Conservation (phyloP, 129 eudicot genomes). For the Oenanthe sinensis region DNA sequence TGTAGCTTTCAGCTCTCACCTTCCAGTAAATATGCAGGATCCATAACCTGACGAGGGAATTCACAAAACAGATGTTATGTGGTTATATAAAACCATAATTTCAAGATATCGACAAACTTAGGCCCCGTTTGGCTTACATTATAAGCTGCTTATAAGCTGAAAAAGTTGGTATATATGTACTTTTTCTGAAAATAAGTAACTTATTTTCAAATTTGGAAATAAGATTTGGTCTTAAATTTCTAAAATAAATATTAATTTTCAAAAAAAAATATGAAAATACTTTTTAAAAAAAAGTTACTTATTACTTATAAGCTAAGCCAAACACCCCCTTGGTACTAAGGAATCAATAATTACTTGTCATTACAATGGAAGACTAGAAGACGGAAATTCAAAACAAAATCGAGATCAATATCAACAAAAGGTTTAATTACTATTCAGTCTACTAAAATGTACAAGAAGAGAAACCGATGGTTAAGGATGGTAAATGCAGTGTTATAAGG, state of each 20-base stretch:
- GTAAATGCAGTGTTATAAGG: not conserved
- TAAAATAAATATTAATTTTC: too few species aligned
- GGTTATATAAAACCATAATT: not conserved
- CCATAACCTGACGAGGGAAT: conserved; percentile 54
- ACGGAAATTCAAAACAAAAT: not conserved
- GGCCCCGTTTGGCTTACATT: too few species aligned
- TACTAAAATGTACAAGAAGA: not conserved
- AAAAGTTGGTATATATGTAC: too few species aligned
- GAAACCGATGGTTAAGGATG: not conserved
- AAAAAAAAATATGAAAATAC: too few species aligned
- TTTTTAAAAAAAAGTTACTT: too few species aligned
- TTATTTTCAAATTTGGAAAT: too few species aligned
- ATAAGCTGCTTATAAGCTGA: too few species aligned
- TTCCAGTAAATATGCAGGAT: conserved; percentile 73
- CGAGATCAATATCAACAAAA: not conserved
- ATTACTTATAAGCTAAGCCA: too few species aligned
- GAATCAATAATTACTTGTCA: not conserved
- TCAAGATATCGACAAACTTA: not conserved
- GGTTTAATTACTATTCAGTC: not conserved
- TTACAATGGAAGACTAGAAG: not conserved
- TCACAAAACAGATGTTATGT: not conserved
- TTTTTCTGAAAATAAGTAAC: too few species aligned
- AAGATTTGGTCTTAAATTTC: too few species aligned
- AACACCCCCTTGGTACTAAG: too few species aligned
- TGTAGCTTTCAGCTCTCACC: conserved; percentile 31